A percentile compares a stretch with the other conserved stretches of the same genome.
Evolutionary conservation across 2,329 filamentous ascomycete genomes (phyloP).

Genomic region (Phaeosphaeriaceae sp.): DNA sequence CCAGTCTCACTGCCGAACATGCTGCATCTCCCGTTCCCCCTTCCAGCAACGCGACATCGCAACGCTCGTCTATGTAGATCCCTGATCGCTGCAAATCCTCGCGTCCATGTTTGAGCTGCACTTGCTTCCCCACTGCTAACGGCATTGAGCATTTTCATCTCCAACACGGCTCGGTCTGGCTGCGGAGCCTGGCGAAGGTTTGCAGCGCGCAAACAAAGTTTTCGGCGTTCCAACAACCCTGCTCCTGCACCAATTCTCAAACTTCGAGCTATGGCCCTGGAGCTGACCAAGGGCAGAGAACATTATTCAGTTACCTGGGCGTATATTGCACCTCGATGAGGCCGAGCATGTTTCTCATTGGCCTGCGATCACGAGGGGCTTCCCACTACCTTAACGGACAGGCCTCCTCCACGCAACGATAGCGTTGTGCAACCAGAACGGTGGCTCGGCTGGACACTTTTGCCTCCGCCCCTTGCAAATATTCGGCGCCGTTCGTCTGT

Average conservation of each 20-base stretch:
- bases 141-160: conserved; percentile 17
- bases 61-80: conserved; percentile 8
- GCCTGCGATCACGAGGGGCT: conserved; percentile 19
- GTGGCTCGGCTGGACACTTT: conserved; percentile 38
- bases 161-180: conserved; percentile 34
- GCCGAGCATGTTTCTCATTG: conserved; percentile 30
- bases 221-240: conserved; percentile 45
- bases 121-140: conserved; percentile 17
- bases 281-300: conserved; percentile 32
- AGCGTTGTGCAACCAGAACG: conserved; percentile 37
- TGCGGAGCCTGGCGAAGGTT: conserved; percentile 38
- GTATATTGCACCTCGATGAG: conserved; percentile 25
- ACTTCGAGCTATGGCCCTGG: conserved; percentile 39
- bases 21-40: conserved; percentile 3
- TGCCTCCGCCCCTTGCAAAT: conserved; percentile 29
- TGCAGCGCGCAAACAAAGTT: conserved; percentile 45
- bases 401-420: conserved; percentile 32
- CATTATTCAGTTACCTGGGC: conserved; percentile 42
- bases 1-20: conserved; percentile 21
- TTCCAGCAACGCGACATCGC: conserved; percentile 18
- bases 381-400: conserved; percentile 33
- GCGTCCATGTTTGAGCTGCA: conserved; percentile 14
- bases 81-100: conserved; percentile 10
- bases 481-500: conserved; percentile 39
- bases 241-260: conserved; percentile 48